These are phyloP conservation scores for Citrus maxima DNA, from an alignment of 345 rosid species.

Conservation along the genomic window DNA sequence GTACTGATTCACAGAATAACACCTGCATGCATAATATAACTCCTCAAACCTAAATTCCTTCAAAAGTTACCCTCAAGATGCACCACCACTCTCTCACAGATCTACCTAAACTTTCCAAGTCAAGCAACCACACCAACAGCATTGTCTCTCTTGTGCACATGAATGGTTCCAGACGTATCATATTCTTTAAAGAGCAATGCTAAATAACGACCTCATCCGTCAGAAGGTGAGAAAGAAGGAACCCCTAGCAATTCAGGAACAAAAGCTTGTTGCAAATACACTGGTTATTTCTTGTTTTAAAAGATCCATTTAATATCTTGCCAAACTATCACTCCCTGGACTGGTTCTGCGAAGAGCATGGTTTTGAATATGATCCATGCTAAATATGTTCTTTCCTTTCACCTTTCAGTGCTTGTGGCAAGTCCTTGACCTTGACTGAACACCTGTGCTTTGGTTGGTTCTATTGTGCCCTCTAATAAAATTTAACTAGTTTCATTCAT, in stretches of 20 bases:
- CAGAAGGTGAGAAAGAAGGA: neutral
- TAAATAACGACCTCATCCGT: neutral
- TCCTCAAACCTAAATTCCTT: neutral
- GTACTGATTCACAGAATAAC: too few species aligned
- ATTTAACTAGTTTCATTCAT: constrained; percentile 13
- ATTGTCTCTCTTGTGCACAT: neutral
- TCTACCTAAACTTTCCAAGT: neutral
- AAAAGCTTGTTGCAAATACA: neutral
- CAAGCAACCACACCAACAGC: neutral
- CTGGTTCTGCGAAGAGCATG: neutral
- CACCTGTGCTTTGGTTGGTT: neutral
- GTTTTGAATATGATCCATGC: neutral
- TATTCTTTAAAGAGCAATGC: neutral
- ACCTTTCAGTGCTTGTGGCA: neutral
- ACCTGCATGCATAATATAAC: too few species aligned
- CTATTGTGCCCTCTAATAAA: neutral
- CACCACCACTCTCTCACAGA: neutral
- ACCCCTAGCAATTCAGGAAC: too few species aligned
- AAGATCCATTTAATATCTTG: neutral
- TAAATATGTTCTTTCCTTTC: neutral
- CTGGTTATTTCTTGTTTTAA: neutral
- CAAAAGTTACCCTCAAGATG: neutral
- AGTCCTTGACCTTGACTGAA: constrained; percentile 1
- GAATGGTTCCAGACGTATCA: neutral
- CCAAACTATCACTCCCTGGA: neutral